Base-by-base conservation (phyloP, 2,329 filamentous ascomycete species). In the Aspergillus terreus region DNA sequence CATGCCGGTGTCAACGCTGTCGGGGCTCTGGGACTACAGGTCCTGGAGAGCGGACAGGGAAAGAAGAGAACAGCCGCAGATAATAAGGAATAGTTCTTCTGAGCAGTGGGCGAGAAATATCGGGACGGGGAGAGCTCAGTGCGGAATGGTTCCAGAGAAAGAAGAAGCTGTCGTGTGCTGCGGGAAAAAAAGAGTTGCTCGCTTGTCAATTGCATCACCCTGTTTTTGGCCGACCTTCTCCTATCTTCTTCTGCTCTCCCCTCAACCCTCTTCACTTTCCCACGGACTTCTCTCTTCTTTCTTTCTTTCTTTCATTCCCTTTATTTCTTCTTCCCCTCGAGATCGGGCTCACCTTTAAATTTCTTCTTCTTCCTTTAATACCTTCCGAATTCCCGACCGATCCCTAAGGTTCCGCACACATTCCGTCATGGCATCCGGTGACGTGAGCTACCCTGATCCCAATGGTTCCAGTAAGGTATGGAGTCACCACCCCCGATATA, bases 391-490 rank as follows among this genome's bases (percentile, higher is more conserved):
- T 50, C 46, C 44, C 14, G 9, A 42, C 33, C 41, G 38, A 17
- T 43, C 45, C 15, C 5, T 12, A 49, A 55, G 51, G 53, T 60
- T 49, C 50, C 50, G 50, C 58, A 58, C 58, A 54, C 59, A 61
- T 57, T 52, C 48, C 60, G 49, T 52, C 48, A 71, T 70, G 67
- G 66, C 68, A 56, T 55, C 63, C 53, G 63, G 63, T 59, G 63
- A 69, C 55, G 68, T 72, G 61, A 68, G 59, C 61, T 72, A 72
- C 54, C 70, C 68, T 47, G 63, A 71, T 56, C 63, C 71, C 47
- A 58, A 66, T 33, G 62, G 58, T 55, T 63, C 63, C 58, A 66
- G 72, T 73, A 66, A 72, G 70, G 70, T 72, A 65, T 43, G 64
- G 52, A 30, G 11, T 3, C 15, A 15, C 12, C 2, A 4, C 6